phyloP scores from a whole-genome alignment of 495 filamentous ascomycete genomes.

The Daldinia grandis region DNA sequence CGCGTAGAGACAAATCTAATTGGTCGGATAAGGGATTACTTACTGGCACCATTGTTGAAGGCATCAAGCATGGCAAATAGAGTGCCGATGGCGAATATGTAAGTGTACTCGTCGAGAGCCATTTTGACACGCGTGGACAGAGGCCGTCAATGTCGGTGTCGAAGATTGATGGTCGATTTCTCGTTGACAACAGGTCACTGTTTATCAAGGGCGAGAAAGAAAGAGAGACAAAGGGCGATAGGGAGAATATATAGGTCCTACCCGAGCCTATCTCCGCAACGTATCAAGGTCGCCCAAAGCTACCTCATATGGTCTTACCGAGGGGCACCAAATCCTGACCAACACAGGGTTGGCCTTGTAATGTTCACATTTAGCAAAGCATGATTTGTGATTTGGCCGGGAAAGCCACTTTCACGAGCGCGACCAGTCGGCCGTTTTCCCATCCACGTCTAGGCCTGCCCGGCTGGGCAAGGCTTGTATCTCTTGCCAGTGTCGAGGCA shows the following conservation, averaged over 20 bases:
- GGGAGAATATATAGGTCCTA: slow-evolving; percentile 34
- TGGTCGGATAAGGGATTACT: slow-evolving; percentile 41
- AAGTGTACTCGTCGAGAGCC: slow-evolving; percentile 64
- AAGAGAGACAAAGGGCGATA: slow-evolving; percentile 13
- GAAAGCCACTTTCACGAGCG: slow-evolving; percentile 25
- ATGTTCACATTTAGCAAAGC: slow-evolving; percentile 16
- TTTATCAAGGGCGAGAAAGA: slow-evolving; percentile 12
- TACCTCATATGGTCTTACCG: slow-evolving; percentile 32
- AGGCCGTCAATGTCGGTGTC: slow-evolving; percentile 10
- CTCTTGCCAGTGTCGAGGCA: slow-evolving; percentile 22
- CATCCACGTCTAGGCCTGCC: slow-evolving; percentile 16
- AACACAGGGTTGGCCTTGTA: slow-evolving; percentile 8
- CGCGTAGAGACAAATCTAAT: background rate
- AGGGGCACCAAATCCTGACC: slow-evolving; percentile 6
- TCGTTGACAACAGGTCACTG: slow-evolving; percentile 9
- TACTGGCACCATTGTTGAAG: slow-evolving; percentile 72
- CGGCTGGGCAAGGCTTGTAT: slow-evolving; percentile 27
- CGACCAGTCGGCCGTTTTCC: slow-evolving; percentile 13
- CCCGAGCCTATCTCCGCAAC: slow-evolving; percentile 7
- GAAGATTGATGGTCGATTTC: slow-evolving; percentile 3
- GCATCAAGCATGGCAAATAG: slow-evolving; percentile 72
- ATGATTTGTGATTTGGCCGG: slow-evolving; percentile 14
- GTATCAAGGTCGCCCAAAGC: background rate
- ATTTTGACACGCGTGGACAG: slow-evolving; percentile 44
- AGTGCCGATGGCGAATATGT: slow-evolving; percentile 72